Evolutionary conservation across 2,329 filamentous ascomycete genomes (phyloP), one percentile per base, ranked within the genome.

Genomic region (Hymenoscyphus infarciens): DNA sequence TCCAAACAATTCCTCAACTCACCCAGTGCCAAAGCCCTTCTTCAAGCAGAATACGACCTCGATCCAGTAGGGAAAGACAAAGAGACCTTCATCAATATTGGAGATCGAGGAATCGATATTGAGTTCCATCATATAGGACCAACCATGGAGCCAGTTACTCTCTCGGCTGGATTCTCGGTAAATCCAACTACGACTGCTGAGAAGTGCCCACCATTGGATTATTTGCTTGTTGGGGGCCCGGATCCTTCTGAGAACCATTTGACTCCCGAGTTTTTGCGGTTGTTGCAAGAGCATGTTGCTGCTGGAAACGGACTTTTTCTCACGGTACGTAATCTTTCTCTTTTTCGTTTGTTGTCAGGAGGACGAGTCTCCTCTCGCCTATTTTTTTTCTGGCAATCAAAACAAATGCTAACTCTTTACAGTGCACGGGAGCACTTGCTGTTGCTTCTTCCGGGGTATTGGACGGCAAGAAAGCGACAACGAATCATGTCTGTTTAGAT

Each of bases 381-480:
- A 11, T 35, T 35, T 15, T 35, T 8, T 33, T 33, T 33, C 8
- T 15, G 13, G 8, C 2, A 35, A 13, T 35, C 8, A 11, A 15
- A 35, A 13, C 13, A 15, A 1, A 15, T 11, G 10, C 33, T 35
- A 35, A 35, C 33, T 35, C 13, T 4, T 13, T 35, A 13, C 5
- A 35, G 0, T 79, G 77, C 62, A 79, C 76, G 0, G 77, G 77
- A 0, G 73, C 73, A 1, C 55, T 65, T 0, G 68, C 75, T 0
- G 67, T 74, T 7, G 75, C 75, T 0, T 52, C 68, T 1, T 71
- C 77, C 0, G 78, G 78, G 0, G 69, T 77, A 6, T 68, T 82
- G 0, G 77, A 81, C 59, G 79, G 79, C 1, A 75, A 67, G 60
- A 74, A 65, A 1, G 79, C 79, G 0, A 81, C 79, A 0, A 72